Evolutionary conservation across 2,329 filamentous ascomycete species (phyloP).

Genomic region (Graphilbum ipis-grandicollis): DNA sequence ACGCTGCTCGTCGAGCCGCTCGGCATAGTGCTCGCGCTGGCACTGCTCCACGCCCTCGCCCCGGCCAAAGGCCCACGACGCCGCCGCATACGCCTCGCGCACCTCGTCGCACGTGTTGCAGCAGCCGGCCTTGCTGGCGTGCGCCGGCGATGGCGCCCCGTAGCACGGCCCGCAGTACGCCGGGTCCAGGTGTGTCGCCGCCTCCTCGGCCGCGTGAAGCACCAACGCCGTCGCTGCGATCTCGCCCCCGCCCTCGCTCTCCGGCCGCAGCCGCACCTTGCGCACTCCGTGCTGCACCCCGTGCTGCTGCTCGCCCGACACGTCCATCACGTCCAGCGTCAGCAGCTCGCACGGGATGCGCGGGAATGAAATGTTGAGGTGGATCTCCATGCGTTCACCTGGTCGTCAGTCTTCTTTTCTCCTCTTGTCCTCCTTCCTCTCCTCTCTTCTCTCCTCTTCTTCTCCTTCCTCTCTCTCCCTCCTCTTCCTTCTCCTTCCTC

Average conservation of each 20-base stretch:
- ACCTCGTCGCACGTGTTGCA: constrained; percentile 97
- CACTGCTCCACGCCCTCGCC: constrained; percentile 93
- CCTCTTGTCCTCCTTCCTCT: no score
- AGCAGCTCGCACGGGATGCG: constrained; percentile 86
- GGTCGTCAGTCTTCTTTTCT: no score
- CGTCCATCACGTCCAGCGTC: constrained; percentile 97
- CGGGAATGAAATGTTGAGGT: constrained; percentile 93
- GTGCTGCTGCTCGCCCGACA: constrained; percentile 90
- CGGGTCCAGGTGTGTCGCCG: constrained; percentile 66
- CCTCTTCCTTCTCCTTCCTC: no score
- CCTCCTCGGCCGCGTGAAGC: constrained; percentile 52
- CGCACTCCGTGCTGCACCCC: constrained; percentile 84
- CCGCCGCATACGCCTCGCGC: constrained; percentile 75
- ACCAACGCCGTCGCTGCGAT: constrained; percentile 54
- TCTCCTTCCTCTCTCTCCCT: not conserved
- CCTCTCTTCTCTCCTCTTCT: no score
- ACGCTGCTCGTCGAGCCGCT: constrained; percentile 73
- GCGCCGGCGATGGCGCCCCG: constrained; percentile 57
- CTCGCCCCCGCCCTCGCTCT: constrained; percentile 55
- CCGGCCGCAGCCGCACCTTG: constrained; percentile 67
- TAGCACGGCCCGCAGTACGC: constrained; percentile 90
- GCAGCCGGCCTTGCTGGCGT: constrained; percentile 66
- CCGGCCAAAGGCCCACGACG: constrained; percentile 85
- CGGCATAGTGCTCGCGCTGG: constrained; percentile 80
- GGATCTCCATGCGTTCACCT: constrained; percentile 98